Percentiles rank a stretch among this genome's conserved stretches.
These are phyloP conservation scores for Gaultheria prostrata DNA, from an alignment of 148 eudicot genomes.

Conservation along the genomic window DNA sequence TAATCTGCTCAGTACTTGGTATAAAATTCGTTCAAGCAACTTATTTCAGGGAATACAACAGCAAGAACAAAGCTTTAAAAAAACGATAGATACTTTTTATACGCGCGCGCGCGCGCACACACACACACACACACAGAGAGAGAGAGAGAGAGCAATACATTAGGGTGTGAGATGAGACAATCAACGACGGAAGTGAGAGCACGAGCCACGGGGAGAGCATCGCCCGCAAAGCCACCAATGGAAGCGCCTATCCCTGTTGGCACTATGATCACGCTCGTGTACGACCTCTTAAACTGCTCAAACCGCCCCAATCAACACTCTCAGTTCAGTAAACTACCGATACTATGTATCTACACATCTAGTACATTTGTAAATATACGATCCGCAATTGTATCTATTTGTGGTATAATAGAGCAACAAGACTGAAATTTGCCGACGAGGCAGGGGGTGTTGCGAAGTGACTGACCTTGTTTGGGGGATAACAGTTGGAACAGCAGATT, in stretches of 20 bases:
- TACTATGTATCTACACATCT: not conserved
- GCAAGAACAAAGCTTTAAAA: not conserved
- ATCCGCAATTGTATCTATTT: not conserved
- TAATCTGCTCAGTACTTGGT: not conserved
- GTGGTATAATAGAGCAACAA: not conserved
- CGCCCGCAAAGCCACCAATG: slow-evolving; percentile 93
- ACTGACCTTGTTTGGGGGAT: slow-evolving; percentile 30
- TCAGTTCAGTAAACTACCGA: not conserved
- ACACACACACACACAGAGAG: not conserved
- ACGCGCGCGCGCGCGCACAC: not conserved
- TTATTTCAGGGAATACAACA: not conserved
- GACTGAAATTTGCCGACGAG: not conserved
- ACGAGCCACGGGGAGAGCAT: slow-evolving; percentile 87
- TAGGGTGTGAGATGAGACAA: slow-evolving; percentile 91
- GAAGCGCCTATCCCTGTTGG: slow-evolving; percentile 94
- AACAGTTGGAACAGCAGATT: slow-evolving; percentile 20
- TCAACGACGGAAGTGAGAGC: slow-evolving; percentile 82
- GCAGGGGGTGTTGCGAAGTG: not conserved
- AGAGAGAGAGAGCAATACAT: slow-evolving; percentile 38
- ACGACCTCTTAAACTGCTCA: slow-evolving; percentile 56
- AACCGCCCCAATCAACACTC: not conserved
- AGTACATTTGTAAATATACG: not conserved
- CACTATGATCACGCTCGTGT: slow-evolving; percentile 89
- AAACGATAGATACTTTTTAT: too few relatives aligned
- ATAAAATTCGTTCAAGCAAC: not conserved